Evolutionary conservation across 805 yeast species (phyloP).

Genomic region (Saccharomycopsis vini): DNA sequence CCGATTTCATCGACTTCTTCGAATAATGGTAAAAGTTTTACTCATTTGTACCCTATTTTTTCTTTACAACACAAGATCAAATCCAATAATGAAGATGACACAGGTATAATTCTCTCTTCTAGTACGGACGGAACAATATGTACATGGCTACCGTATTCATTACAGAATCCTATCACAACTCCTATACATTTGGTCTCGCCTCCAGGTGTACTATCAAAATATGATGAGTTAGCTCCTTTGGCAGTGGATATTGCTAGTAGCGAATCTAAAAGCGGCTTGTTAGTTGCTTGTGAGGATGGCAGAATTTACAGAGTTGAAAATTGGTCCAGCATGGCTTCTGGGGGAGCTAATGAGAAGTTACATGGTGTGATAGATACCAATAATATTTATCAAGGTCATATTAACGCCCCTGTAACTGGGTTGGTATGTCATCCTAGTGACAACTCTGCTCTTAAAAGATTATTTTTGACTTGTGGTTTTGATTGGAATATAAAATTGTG

Average conservation of each 20-base stretch:
- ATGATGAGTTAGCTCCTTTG: slow-evolving; percentile 28
- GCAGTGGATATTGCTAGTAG: slow-evolving; percentile 18
- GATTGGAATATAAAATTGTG: slow-evolving; percentile 28
- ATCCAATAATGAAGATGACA: background rate
- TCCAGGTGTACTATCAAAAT: slow-evolving; percentile 19
- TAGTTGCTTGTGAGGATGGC: slow-evolving; percentile 30
- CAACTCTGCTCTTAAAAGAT: slow-evolving; percentile 17
- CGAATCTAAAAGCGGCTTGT: slow-evolving; percentile 20
- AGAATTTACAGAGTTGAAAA: slow-evolving; percentile 24
- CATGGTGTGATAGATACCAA: slow-evolving; percentile 17
- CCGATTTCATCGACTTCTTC: slow-evolving; percentile 3
- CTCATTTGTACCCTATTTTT: slow-evolving; percentile 14
- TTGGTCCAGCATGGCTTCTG: slow-evolving; percentile 3
- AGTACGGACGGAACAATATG: slow-evolving; percentile 27
- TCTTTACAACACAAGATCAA: slow-evolving; percentile 7
- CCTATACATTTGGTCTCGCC: slow-evolving; percentile 23
- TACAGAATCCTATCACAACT: slow-evolving; percentile 21
- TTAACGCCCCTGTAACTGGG: slow-evolving; percentile 23
- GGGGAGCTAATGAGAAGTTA: too few relatives aligned
- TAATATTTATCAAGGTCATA: slow-evolving; percentile 22
- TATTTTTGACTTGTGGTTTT: slow-evolving; percentile 25
- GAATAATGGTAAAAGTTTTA: background rate
- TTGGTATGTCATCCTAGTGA: slow-evolving; percentile 15
- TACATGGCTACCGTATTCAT: slow-evolving; percentile 25
- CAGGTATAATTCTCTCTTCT: slow-evolving; percentile 21